Evolutionary conservation across 2,329 filamentous ascomycete species (phyloP).

Genomic region (Trematosphaeria pertusa): DNA sequence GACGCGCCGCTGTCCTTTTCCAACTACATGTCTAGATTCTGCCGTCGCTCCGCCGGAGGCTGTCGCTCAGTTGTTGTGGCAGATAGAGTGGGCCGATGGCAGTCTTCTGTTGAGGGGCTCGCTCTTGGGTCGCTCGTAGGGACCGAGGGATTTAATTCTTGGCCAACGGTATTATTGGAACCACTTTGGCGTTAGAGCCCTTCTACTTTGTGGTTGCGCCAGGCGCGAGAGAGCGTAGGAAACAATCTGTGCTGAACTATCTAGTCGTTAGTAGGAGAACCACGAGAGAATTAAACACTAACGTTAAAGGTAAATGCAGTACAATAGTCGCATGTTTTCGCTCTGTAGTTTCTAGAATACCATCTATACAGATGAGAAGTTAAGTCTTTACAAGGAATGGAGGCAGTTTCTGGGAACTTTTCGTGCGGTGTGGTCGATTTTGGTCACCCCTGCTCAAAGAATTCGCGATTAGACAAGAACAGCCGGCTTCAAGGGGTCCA

Average conservation of each 20-base stretch:
- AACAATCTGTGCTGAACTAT: slow-evolving; percentile 14
- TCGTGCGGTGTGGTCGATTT: slow-evolving; percentile 18
- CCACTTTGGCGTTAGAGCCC: slow-evolving; percentile 12
- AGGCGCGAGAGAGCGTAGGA: slow-evolving; percentile 15
- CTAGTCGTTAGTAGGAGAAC: slow-evolving; percentile 17
- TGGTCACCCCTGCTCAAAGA: slow-evolving; percentile 15
- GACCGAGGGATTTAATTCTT: slow-evolving; percentile 15
- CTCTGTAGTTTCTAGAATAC: slow-evolving; percentile 15
- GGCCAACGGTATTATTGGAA: slow-evolving; percentile 12
- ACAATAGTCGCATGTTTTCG: slow-evolving; percentile 12
- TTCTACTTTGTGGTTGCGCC: slow-evolving; percentile 14
- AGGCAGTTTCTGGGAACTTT: slow-evolving; percentile 19
- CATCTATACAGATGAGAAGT: slow-evolving; percentile 16
- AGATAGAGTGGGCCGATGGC: slow-evolving; percentile 19
- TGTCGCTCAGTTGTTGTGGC: slow-evolving; percentile 16
- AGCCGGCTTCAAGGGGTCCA: slow-evolving; percentile 14
- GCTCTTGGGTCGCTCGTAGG: slow-evolving; percentile 11
- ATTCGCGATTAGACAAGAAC: slow-evolving; percentile 18
- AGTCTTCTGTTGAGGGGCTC: slow-evolving; percentile 16
- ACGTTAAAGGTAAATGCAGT: slow-evolving; percentile 13
- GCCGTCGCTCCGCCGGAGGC: slow-evolving; percentile 17
- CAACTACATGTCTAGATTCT: slow-evolving; percentile 16
- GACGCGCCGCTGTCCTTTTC: slow-evolving; percentile 16
- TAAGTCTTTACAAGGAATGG: slow-evolving; percentile 14
- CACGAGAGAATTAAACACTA: slow-evolving; percentile 14